Evolutionary conservation across 2,329 filamentous ascomycete species (phyloP).

Genomic region (Cordyceps fumosorosea): DNA sequence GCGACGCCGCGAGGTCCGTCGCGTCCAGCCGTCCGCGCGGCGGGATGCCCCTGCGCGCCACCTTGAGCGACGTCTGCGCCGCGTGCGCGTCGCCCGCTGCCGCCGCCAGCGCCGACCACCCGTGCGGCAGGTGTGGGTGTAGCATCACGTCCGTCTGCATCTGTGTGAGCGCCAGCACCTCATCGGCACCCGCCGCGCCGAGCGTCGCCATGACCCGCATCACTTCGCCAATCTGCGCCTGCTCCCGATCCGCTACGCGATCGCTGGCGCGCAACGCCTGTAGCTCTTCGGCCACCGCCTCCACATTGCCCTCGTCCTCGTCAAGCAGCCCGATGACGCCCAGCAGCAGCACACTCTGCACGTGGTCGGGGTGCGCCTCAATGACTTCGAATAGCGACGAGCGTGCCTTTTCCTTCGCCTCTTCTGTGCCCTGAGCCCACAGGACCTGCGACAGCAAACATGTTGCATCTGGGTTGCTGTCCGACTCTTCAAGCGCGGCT

Average conservation of each 20-base stretch:
- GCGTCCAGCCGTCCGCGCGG: conserved; percentile 64
- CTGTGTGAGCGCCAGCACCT: conserved; percentile 53
- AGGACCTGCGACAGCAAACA: conserved; percentile 86
- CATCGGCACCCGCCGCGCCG: conserved; percentile 39
- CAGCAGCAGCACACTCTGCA: conserved; percentile 72
- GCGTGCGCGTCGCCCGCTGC: conserved; percentile 46
- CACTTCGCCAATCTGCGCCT: conserved; percentile 65
- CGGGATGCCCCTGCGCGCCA: conserved; percentile 68
- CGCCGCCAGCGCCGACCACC: conserved; percentile 71
- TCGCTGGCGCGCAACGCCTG: conserved; percentile 63
- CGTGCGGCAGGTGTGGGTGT: conserved; percentile 68
- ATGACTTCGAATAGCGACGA: conserved; percentile 76
- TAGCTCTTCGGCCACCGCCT: conserved; percentile 75
- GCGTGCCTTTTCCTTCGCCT: conserved; percentile 68
- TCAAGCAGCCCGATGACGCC: conserved; percentile 81
- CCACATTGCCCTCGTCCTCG: conserved; percentile 68
- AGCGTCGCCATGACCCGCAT: conserved; percentile 66
- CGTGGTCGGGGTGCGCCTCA: conserved; percentile 65
- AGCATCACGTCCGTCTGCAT: conserved; percentile 74
- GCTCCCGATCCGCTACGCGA: conserved; percentile 55
- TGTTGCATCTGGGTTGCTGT: conserved; percentile 71
- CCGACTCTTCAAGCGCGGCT: conserved; percentile 68
- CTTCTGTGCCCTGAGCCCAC: conserved; percentile 78
- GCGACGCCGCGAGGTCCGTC: conserved; percentile 63
- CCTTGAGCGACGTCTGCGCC: conserved; percentile 73